phyloP scores from a whole-genome alignment of 2,329 filamentous ascomycete genomes.

The Scedosporium boydii region DNA sequence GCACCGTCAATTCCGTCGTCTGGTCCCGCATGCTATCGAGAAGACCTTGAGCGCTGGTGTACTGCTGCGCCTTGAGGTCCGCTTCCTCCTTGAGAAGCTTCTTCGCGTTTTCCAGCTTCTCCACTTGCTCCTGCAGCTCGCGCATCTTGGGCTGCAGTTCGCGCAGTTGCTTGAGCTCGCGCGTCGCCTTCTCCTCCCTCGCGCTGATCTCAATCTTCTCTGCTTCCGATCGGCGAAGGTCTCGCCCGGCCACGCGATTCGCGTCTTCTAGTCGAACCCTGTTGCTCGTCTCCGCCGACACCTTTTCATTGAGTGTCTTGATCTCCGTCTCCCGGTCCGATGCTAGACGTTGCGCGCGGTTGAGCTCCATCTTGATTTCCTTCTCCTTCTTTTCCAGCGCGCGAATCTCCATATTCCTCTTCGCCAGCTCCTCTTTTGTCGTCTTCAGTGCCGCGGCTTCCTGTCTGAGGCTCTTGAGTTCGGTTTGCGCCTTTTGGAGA shows the following conservation, averaged over 20 bases:
- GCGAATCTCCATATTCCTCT: conserved; percentile 51
- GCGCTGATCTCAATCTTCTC: conserved; percentile 73
- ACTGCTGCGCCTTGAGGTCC: conserved; percentile 76
- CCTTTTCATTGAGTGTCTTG: conserved; percentile 66
- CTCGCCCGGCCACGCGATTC: conserved; percentile 62
- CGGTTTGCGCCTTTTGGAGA: conserved; percentile 76
- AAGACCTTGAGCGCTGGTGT: conserved; percentile 73
- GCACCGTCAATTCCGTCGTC: conserved; percentile 74
- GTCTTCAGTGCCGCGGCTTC: conserved; percentile 68
- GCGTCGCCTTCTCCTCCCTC: conserved; percentile 58
- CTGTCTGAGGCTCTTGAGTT: conserved; percentile 67
- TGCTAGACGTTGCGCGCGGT: conserved; percentile 57
- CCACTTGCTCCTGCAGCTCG: conserved; percentile 65
- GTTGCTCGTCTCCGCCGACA: conserved; percentile 62
- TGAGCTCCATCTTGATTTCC: conserved; percentile 67
- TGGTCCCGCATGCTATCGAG: conserved; percentile 92
- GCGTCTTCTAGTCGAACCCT: conserved; percentile 71
- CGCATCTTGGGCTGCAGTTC: conserved; percentile 54
- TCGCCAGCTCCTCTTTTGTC: conserved; percentile 63
- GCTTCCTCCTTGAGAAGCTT: conserved; percentile 66
- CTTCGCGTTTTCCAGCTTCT: conserved; percentile 59
- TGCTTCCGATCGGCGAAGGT: conserved; percentile 66
- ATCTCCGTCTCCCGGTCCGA: conserved; percentile 71
- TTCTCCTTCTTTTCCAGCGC: conserved; percentile 75
- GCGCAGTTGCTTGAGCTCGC: conserved; percentile 62